Percentiles rank a stretch among this genome's conserved stretches.
phyloP scores from a whole-genome alignment of 331 rosid species.

The Spiraea crenata region DNA sequence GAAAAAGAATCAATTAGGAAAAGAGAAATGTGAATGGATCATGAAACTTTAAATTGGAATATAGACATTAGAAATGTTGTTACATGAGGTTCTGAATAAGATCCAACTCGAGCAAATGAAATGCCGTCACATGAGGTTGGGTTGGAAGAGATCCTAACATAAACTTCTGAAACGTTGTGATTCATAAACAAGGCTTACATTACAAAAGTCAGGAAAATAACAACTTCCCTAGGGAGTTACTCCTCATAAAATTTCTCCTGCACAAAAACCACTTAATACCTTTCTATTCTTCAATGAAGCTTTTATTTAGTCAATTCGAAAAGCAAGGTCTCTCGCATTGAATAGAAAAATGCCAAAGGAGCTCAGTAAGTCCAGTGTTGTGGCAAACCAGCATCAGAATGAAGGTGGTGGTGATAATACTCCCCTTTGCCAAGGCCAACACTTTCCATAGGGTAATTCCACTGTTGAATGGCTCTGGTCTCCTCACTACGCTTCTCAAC shows the following conservation, averaged over 20 bases:
- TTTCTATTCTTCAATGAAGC: conserved; percentile 5
- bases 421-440: conserved; percentile 11
- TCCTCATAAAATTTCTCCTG: conserved; percentile 6
- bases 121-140: too few species aligned
- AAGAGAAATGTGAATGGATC: too few species aligned
- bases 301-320: conserved; percentile 3
- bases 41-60: too few species aligned
- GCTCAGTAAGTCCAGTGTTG: conserved; percentile 37
- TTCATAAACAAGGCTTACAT: neutral
- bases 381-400: conserved; percentile 34
- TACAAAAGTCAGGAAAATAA: neutral
- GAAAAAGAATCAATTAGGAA: too few species aligned
- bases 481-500: conserved; percentile 12
- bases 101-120: too few species aligned
- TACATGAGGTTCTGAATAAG: too few species aligned
- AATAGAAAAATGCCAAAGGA: neutral
- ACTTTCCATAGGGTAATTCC: conserved; percentile 7
- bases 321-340: conserved; percentile 2
- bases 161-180: neutral
- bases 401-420: conserved; percentile 17
- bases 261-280: conserved; percentile 21
- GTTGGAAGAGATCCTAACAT: too few species aligned
- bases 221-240: conserved; percentile 1
- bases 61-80: too few species aligned
- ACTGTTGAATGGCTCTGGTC: conserved; percentile 8